Base-by-base conservation (phyloP, 495 filamentous ascomycete genomes). In the Trichoderma orchidacearum region DNA sequence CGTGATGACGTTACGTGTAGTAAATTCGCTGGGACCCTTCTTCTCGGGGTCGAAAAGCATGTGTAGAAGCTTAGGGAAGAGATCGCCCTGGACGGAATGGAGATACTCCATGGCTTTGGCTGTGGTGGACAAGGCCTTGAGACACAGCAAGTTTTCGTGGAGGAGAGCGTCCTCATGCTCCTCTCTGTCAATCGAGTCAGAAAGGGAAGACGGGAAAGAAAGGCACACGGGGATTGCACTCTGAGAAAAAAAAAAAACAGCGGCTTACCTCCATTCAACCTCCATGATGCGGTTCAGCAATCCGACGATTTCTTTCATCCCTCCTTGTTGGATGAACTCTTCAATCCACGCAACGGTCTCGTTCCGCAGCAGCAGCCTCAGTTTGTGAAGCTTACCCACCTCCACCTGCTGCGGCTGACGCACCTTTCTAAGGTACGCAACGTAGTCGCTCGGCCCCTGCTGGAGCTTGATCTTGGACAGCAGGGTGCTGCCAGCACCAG, bases 21-120 rank as follows among this genome's bases (percentile, higher is more conserved):
- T 90, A 69, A 95, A 98, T 65, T 98, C 93, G 75, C 85, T 90
- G 0, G 93, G 93, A 0, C 93, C 93, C 68, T 97, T 97, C 72
- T 88, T 93, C 63, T 98, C 92, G 28, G 95, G 87, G 64, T 96
- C 92, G 62, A 96, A 98, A 30, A 98, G 73, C 82, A 96, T 90
- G 56, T 78, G 80, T 53, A 97, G 70, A 53, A 98, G 73, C 4
- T 86, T 86, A 15, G 93, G 92, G 68, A 98, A 97, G 5, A 98
- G 76, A 3, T 81, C 83, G 35, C 72, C 69, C 60, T 93, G 88
- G 62, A 96, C 86, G 3, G 80, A 77, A 52, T 85, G 77, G n/a
- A 98, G 81, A 61, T 89, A 85, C 57, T 84, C 76, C 54, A 96
- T 74, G 2, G 90, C 93, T 27, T 86, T 74, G 17, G 85, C 89